A percentile compares a stretch with the other conserved stretches of the same genome.
phyloP scores from a whole-genome alignment of 2,329 filamentous ascomycete genomes.

The Alternaria sp. region DNA sequence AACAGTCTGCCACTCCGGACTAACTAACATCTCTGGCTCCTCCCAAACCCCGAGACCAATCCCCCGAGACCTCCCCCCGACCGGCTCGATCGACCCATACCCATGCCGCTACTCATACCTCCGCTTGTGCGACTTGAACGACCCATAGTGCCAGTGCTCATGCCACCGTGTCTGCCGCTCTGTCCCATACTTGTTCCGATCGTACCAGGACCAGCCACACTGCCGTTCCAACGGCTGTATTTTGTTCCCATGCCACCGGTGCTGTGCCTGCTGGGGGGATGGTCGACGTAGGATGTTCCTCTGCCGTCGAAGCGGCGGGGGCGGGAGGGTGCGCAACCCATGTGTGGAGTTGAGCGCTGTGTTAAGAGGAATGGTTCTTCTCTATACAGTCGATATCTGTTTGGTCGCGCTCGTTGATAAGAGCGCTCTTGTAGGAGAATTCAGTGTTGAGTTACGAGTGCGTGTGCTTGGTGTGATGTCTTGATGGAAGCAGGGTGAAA shows the following conservation, averaged over 20 bases:
- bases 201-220: neutral
- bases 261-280: neutral
- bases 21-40: constrained; percentile 8
- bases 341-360: neutral
- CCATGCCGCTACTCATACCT: neutral
- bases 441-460: neutral
- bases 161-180: neutral
- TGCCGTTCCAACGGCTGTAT: neutral
- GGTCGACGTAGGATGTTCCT: neutral
- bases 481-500: neutral
- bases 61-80: constrained; percentile 1
- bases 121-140: neutral
- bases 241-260: neutral
- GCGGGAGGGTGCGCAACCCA: constrained; percentile 26
- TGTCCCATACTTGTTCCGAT: neutral
- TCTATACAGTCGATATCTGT: too few relatives aligned
- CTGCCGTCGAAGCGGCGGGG: constrained; percentile 11
- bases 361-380: too few relatives aligned
- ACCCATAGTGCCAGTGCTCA: neutral
- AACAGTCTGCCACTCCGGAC: neutral
- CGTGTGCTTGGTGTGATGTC: neutral
- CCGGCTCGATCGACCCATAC: neutral
- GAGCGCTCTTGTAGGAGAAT: neutral
- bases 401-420: neutral
- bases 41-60: neutral